phyloP scores from a whole-genome alignment of 179 eudicot genomes.

The Silene noctiflora region DNA sequence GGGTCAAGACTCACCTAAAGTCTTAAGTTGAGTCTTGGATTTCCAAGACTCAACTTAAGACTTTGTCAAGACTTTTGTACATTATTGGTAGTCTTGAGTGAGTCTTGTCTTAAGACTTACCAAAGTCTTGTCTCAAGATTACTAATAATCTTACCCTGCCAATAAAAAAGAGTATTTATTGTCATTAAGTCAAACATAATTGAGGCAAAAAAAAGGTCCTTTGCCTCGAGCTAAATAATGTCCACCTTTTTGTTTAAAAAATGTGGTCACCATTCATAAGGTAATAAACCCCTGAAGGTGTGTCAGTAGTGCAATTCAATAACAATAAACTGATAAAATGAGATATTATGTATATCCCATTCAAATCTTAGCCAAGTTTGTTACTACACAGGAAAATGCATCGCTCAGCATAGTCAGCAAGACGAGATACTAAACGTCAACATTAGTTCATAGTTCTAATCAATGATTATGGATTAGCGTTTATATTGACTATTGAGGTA shows the following conservation, averaged over 20 bases:
- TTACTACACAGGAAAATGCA: neutral
- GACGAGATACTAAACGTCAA: no score
- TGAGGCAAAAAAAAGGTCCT: constrained; percentile 21
- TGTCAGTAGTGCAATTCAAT: neutral
- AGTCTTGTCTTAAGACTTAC: no score
- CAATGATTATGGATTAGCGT: no score
- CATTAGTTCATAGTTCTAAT: no score
- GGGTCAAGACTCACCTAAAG: no score
- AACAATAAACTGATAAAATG: neutral
- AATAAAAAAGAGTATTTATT: neutral
- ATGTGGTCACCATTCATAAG: constrained; percentile 10
- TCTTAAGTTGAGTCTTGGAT: no score
- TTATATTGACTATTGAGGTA: no score
- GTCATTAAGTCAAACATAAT: constrained; percentile 30
- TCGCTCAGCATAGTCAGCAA: neutral
- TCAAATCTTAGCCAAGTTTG: neutral
- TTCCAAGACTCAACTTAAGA: no score
- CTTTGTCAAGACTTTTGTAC: no score
- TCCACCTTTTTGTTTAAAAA: constrained; percentile 22
- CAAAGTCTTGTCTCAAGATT: no score
- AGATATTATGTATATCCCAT: constrained; percentile 13
- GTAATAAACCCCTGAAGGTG: neutral
- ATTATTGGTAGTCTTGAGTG: no score
- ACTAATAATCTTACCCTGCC: no score
- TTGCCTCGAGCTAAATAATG: constrained; percentile 21